Conservation (phyloP, 345 rosid species). For the Euphorbia pulcherrima region DNA sequence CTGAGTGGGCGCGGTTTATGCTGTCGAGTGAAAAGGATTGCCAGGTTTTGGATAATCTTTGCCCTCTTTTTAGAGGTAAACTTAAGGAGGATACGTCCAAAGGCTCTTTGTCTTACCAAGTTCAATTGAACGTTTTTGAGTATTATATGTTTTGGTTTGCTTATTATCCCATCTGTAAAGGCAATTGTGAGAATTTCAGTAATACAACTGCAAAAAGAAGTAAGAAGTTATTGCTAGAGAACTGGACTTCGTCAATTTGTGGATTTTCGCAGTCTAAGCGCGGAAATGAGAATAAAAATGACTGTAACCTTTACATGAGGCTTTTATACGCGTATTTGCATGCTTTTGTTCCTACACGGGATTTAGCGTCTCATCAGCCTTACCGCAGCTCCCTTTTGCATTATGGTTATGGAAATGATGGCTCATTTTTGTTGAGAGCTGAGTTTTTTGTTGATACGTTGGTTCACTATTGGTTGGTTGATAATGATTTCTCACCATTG, state of each 20-base stretch:
- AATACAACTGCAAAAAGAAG: constrained; percentile 36
- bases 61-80: constrained; percentile 60
- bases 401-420: constrained; percentile 56
- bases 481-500: constrained; percentile 82
- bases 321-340: constrained; percentile 70
- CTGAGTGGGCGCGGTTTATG: constrained; percentile 64
- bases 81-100: constrained; percentile 49
- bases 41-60: constrained; percentile 42
- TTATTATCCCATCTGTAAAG: constrained; percentile 78
- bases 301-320: constrained; percentile 57
- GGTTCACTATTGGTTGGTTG: constrained; percentile 83
- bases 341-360: constrained; percentile 67
- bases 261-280: constrained; percentile 55
- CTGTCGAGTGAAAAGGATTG: constrained; percentile 48
- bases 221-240: constrained; percentile 50
- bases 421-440: constrained; percentile 47
- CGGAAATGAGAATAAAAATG: constrained; percentile 46
- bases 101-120: constrained; percentile 44
- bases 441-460: constrained; percentile 72
- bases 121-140: constrained; percentile 72
- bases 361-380: constrained; percentile 59
- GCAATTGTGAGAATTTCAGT: constrained; percentile 44
- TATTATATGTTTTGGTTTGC: constrained; percentile 92
- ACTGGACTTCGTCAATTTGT: constrained; percentile 58
- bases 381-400: constrained; percentile 77